Percentiles rank a stretch among this genome's conserved stretches.
phyloP scores from a whole-genome alignment of 2,329 filamentous ascomycete genomes.

The Xylariomycetidae sp. region DNA sequence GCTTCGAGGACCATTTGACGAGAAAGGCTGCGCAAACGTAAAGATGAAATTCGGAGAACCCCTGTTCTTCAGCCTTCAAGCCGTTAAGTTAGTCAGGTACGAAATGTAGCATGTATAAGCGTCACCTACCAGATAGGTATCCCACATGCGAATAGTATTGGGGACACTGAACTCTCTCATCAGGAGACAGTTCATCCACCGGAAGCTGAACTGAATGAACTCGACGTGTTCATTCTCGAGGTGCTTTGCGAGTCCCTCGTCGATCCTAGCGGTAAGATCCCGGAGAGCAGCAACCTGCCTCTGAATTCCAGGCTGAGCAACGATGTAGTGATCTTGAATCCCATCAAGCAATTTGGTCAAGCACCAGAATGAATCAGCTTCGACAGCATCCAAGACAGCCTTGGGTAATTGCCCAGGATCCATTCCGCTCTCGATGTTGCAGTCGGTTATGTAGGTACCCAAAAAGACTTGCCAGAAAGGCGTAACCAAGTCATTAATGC shows the following conservation, averaged over 20 bases:
- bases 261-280: constrained; percentile 87
- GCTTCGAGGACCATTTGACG: constrained; percentile 94
- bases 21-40: constrained; percentile 98
- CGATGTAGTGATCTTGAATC: constrained; percentile 98
- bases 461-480: constrained; percentile 98
- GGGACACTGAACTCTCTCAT: constrained; percentile 97
- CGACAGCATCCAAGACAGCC: constrained; percentile 88
- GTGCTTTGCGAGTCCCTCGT: constrained; percentile 76
- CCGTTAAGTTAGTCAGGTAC: too few relatives aligned
- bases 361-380: constrained; percentile 98
- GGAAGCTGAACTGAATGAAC: constrained; percentile 98
- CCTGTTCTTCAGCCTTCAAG: constrained; percentile 97
- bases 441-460: constrained; percentile 89
- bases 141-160: constrained; percentile 99
- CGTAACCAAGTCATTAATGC: constrained; percentile 96
- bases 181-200: constrained; percentile 98
- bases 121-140: constrained; percentile 94
- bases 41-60: constrained; percentile 95
- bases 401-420: constrained; percentile 90
- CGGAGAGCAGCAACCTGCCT: constrained; percentile 83
- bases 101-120: too few relatives aligned
- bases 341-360: constrained; percentile 96
- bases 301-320: constrained; percentile 94
- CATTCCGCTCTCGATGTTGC: constrained; percentile 89
- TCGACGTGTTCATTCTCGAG: constrained; percentile 87